phyloP scores from a whole-genome alignment of 805 yeast species.

The Myxozyma monticola region DNA sequence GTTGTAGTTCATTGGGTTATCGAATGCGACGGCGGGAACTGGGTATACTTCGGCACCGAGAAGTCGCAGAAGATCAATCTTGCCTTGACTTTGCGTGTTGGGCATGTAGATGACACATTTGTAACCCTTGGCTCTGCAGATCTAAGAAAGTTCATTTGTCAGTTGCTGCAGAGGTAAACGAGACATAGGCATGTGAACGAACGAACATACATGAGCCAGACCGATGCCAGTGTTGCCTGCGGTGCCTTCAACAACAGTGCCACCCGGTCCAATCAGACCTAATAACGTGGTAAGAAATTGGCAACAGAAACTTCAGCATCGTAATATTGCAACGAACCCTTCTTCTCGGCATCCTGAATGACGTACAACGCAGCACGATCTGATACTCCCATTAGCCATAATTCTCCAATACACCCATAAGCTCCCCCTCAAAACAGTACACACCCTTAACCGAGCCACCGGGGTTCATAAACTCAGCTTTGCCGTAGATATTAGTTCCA shows the following conservation, averaged over 20 bases:
- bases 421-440: background rate
- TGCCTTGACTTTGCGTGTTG: constrained; percentile 78
- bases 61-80: constrained; percentile 69
- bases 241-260: constrained; percentile 88
- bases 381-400: constrained; percentile 1
- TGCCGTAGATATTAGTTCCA: constrained; percentile 78
- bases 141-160: constrained; percentile 37
- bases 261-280: constrained; percentile 64
- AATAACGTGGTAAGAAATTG: background rate
- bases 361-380: constrained; percentile 85
- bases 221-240: constrained; percentile 98
- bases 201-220: constrained; percentile 54
- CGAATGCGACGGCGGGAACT: constrained; percentile 82
- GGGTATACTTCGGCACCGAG: constrained; percentile 87
- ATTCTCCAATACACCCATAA: constrained; percentile 2
- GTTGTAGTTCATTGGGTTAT: constrained; percentile 81
- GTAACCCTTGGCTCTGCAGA: constrained; percentile 77
- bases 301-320: too few species aligned
- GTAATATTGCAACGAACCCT: constrained; percentile 42
- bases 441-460: constrained; percentile 78
- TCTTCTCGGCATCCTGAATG: constrained; percentile 73
- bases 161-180: background rate
- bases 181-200: background rate
- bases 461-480: constrained; percentile 91
- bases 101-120: constrained; percentile 89